Base-by-base conservation (phyloP, 2,329 filamentous ascomycete species). In the Arthrobotrys megalospora region DNA sequence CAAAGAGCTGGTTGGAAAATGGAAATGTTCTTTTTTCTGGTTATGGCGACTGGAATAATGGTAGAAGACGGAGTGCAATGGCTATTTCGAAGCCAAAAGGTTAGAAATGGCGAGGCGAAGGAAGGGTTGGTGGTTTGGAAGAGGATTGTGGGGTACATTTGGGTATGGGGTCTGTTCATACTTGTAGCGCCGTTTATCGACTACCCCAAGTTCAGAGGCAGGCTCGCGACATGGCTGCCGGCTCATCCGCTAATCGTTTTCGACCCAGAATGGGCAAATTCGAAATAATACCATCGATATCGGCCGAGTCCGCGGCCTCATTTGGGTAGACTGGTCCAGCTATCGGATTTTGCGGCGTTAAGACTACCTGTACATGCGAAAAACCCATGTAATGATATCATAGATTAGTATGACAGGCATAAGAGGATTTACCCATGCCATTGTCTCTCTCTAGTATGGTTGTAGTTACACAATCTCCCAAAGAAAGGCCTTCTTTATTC, bases 71-170 rank as follows among this genome's bases (percentile, higher is more conserved):
- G 58, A 11, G 62, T 71, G 0, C 73, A 77, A 32, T 77, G 73
- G 73, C 24, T 77, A n/a, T 77, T 71, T 41, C 52, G 52, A 7
- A 67, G 66, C 14, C 14, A 71, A 19, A 77, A 62, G 6, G 73
- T 65, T 14, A 71, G 73, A 36, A 71, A 41, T 12, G 32, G 41
- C 0, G 48, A 77, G 34, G 60, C 71, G 14, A 68, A 70, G 28
- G 73, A 77, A 32, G 73, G 73, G 10, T 55, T 71, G 19, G 66
- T 77, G 8, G 24, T 70, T 16, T 77, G 73, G 73, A 77, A 77
- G 45, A 45, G 73, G 34, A 12, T 63, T 24, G 62, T 71, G 12
- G 73, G 73, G 4, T 77, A 77, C 38, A 41, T 77, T 4, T 77
- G 73, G 73, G 60, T 71, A 43, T 77, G 73, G 66, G 52, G 73